These are phyloP conservation scores for Trichosporon sp. DNA, from an alignment of 1,284 basidiomycete genomes.

Conservation along the genomic window DNA sequence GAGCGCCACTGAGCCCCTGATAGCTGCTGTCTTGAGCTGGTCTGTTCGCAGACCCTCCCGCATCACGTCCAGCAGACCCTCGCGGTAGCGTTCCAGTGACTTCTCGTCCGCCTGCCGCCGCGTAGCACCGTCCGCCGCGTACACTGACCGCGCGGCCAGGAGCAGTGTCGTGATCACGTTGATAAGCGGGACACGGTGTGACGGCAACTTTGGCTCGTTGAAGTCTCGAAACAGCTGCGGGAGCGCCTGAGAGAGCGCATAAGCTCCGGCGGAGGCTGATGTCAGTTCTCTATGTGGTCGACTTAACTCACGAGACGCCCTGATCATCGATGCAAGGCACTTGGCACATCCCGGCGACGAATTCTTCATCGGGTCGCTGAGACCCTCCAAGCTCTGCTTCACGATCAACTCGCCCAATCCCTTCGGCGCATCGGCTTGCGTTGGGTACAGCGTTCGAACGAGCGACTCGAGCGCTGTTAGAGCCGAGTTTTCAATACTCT, in stretches of 20 bases:
- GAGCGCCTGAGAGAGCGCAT: conserved; percentile 61
- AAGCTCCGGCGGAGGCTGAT: conserved; percentile 64
- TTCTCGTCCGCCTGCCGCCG: conserved; percentile 37
- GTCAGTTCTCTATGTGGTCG: neutral
- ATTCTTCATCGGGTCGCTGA: conserved; percentile 84
- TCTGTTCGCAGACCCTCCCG: conserved; percentile 41
- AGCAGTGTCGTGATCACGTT: conserved; percentile 53
- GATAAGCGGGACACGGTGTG: conserved; percentile 67
- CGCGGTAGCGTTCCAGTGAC: conserved; percentile 63
- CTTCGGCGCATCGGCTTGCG: conserved; percentile 44
- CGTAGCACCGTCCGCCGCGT: conserved; percentile 24
- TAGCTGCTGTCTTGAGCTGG: conserved; percentile 55
- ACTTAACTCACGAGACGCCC: conserved; percentile 61
- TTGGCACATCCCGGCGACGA: conserved; percentile 79
- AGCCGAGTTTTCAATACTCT: conserved; percentile 64
- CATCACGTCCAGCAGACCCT: conserved; percentile 55
- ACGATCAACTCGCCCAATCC: conserved; percentile 67
- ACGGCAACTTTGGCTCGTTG: conserved; percentile 66
- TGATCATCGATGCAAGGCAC: conserved; percentile 67
- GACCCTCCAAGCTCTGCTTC: conserved; percentile 68
- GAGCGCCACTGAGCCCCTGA: conserved; percentile 57
- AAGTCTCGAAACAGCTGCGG: conserved; percentile 71
- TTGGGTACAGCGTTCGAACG: conserved; percentile 63
- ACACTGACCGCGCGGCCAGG: conserved; percentile 40
- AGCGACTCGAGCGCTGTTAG: conserved; percentile 65